These are phyloP conservation scores for Xanthoconium separans DNA, from an alignment of 1,284 basidiomycete species.

Conservation along the genomic window DNA sequence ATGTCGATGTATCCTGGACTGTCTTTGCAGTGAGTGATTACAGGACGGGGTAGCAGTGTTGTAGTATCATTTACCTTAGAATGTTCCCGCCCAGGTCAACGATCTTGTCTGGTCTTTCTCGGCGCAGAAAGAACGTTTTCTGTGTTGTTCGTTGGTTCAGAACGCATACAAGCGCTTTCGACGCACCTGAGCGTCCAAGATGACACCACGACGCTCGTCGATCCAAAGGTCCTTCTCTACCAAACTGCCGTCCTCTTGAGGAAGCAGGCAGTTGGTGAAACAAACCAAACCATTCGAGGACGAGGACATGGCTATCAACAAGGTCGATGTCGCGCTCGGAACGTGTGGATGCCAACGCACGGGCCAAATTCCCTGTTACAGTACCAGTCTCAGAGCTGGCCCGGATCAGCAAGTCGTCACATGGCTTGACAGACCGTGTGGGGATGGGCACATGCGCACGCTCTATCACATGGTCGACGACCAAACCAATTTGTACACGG, in stretches of 20 bases:
- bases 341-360: background rate
- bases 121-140: constrained; percentile 60
- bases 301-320: constrained; percentile 20
- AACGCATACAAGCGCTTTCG: background rate
- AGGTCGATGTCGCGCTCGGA: constrained; percentile 3
- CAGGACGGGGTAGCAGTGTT: too few relatives aligned
- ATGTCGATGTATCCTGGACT: constrained; percentile 80
- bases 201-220: constrained; percentile 64
- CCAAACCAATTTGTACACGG: background rate
- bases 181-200: constrained; percentile 70
- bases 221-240: constrained; percentile 74
- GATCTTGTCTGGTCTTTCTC: constrained; percentile 58
- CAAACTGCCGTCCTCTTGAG: constrained; percentile 72
- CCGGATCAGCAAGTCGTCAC: constrained; percentile 1
- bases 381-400: background rate
- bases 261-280: constrained; percentile 82
- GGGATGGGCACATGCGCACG: background rate
- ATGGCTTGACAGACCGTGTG: background rate
- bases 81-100: constrained; percentile 74
- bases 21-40: constrained; percentile 12
- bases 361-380: background rate
- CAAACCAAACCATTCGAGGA: constrained; percentile 68
- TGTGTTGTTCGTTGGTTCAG: constrained; percentile 9
- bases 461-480: background rate
- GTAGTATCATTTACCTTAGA: constrained; percentile 48